Evolutionary conservation across 2,329 filamentous ascomycete species (phyloP).

Genomic region (Escovopsis weberi): DNA sequence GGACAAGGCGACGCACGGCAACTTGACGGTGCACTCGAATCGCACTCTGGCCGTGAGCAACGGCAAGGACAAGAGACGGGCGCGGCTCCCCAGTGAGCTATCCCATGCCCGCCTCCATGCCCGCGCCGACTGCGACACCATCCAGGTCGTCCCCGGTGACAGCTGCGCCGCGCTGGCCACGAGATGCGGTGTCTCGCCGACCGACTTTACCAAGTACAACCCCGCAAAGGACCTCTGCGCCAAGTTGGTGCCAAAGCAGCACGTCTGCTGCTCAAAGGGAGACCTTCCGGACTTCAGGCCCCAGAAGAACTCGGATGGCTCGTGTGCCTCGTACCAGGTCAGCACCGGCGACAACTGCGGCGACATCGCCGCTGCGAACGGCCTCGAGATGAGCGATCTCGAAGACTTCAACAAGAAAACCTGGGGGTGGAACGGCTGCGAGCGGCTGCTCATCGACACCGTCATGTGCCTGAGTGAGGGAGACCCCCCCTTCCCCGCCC

Average conservation of each 20-base stretch:
- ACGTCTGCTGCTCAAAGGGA: constrained; percentile 17
- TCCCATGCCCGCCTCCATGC: too few relatives aligned
- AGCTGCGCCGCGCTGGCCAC: constrained; percentile 11
- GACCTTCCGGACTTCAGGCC: constrained; percentile 14
- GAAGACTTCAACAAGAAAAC: constrained; percentile 13
- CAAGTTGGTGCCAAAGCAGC: constrained; percentile 12
- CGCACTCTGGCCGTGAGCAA: too few relatives aligned
- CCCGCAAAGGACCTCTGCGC: constrained; percentile 11
- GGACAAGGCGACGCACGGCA: too few relatives aligned
- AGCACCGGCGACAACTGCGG: constrained; percentile 14
- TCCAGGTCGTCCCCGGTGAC: constrained; percentile 8
- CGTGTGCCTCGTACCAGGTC: constrained; percentile 14
- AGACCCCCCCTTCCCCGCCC: constrained; percentile 18
- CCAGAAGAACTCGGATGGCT: constrained; percentile 14
- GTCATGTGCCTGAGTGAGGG: constrained; percentile 21
- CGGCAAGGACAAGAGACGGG: too few relatives aligned
- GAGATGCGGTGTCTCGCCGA: constrained; percentile 11
- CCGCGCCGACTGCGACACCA: not conserved
- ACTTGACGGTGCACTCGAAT: too few relatives aligned
- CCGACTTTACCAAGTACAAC: constrained; percentile 15
- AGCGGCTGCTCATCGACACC: constrained; percentile 11
- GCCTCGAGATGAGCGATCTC: not conserved
- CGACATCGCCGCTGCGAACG: constrained; percentile 9
- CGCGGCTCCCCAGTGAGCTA: too few relatives aligned
- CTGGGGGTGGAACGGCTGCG: constrained; percentile 17